Base-by-base conservation (phyloP, 1,139 yeast species). In the Spencermartinsiella ligniputridi region DNA sequence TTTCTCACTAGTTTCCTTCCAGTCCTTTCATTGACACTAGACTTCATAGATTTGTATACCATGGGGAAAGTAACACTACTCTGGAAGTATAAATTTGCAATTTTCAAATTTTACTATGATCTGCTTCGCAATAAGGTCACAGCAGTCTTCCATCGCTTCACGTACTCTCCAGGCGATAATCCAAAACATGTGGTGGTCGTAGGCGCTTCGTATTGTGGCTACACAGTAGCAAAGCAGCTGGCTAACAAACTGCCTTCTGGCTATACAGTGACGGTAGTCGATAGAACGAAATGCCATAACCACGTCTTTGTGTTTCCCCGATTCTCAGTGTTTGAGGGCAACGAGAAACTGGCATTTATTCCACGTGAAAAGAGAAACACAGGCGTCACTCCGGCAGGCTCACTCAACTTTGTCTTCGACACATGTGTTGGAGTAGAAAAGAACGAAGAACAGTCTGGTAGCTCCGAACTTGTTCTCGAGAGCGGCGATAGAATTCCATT, bases 161-260 rank as follows among this genome's bases (percentile, higher is more conserved):
- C 41, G 11, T 47, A 47, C 27, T 12, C 47, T 11, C 51, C 52
- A 9, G 49, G 49, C 22, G 18, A 44, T 12, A 40, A 41, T 18
- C 51, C 51, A 11, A 45, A 40, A 30, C 39, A 41, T 15, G 41
- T 51, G 21, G 52, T 46, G n/a, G 48, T 51, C 9, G 48, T 51
- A 13, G 54, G 54, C 13, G 54, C 53, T 8, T 45, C 50, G 13
- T 51, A 39, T 20, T 53, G 49, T 12, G 54, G 54, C 3, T 51
- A 46, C 37, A 44, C 45, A 17, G 44, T 42, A 12, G 54, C 53
- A 12, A 40, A 40, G 21, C 30, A 33, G 13, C 47, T 51, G 25
- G 48, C 50, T 3, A 45, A 38, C 25, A 36, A 30, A 12, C 20
- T 42, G 3, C 47, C 51, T 5, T 47, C 50, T 12, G 48, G 51